Evolutionary conservation across 1,139 yeast species (phyloP), one percentile per base, ranked within the genome.

Genomic region (Diutina sp.): DNA sequence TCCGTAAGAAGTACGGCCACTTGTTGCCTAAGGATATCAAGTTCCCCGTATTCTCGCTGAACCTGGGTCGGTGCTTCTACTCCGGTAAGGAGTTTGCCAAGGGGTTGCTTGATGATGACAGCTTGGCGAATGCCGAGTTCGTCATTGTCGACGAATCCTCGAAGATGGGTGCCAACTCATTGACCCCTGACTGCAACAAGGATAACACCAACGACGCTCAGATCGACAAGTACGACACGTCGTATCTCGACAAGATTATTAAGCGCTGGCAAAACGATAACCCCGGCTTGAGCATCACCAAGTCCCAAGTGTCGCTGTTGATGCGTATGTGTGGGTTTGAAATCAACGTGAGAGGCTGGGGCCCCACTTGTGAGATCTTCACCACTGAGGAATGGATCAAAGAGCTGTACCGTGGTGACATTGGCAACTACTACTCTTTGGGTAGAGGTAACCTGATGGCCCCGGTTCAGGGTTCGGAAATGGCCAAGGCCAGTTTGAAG

Each of bases 71-170:
- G 60, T 65, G 67, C 57, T 64, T 86, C 32, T 74, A 76, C 58
- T 91, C 93, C 2, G 77, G 77, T 44, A 74, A 74, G 59, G 79
- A 74, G 60, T 76, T 76, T 64, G 76, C 78, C 32, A 67, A 70
- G 51, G 73, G 74, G n/a, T 62, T 76, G 48, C 73, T 77, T 11
- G 70, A 71, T 35, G 75, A 74, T 60, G 76, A 75, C 65, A 75
- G 74, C 60, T 79, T 75, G 61, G 79, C 78, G 3, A 75, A 76
- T 61, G 79, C 75, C 46, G 79, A 79, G 32, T 69, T 74, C 62
- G 76, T 76, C 64, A 79, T 76, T 25, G 57, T 73, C 47, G 61
- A 60, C 41, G 77, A 73, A 61, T 66, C 64, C 57, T 60, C 58
- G 2, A 58, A 60, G 6, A 60, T 61, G 63, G 76, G 76, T 46